Percentiles rank a stretch among this genome's conserved stretches.
Evolutionary conservation across 257 asterid species (phyloP).

Genomic region (Solanum ahanhuiri): DNA sequence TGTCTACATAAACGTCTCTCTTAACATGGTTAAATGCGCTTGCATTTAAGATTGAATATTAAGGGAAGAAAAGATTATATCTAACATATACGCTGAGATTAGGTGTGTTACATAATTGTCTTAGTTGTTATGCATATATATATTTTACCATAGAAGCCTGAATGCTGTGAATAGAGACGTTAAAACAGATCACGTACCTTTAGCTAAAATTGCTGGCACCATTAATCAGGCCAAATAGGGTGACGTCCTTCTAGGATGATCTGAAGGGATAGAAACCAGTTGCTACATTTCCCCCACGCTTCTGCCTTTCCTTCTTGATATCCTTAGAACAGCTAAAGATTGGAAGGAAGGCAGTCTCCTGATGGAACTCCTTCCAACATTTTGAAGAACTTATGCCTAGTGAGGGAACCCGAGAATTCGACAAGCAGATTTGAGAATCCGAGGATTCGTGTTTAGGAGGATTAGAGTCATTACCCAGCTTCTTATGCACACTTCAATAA

Average conservation of each 20-base stretch:
- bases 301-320: slow-evolving; percentile 18
- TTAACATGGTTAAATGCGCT: background rate
- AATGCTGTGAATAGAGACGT: background rate
- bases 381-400: slow-evolving; percentile 23
- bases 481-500: background rate
- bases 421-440: background rate
- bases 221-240: slow-evolving; percentile 20
- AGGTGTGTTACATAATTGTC: background rate
- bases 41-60: background rate
- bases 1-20: background rate
- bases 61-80: background rate
- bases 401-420: background rate
- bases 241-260: slow-evolving; percentile 36
- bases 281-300: slow-evolving; percentile 11
- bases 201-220: slow-evolving; percentile 44
- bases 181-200: slow-evolving; percentile 19
- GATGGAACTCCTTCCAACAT: slow-evolving; percentile 21
- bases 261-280: slow-evolving; percentile 4
- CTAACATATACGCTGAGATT: background rate
- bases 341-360: slow-evolving; percentile 25
- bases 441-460: background rate
- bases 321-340: slow-evolving; percentile 14
- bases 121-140: background rate
- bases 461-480: background rate
- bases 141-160: background rate